Conservation (phyloP, 2,329 filamentous ascomycete genomes). For the Fusarium secorum region DNA sequence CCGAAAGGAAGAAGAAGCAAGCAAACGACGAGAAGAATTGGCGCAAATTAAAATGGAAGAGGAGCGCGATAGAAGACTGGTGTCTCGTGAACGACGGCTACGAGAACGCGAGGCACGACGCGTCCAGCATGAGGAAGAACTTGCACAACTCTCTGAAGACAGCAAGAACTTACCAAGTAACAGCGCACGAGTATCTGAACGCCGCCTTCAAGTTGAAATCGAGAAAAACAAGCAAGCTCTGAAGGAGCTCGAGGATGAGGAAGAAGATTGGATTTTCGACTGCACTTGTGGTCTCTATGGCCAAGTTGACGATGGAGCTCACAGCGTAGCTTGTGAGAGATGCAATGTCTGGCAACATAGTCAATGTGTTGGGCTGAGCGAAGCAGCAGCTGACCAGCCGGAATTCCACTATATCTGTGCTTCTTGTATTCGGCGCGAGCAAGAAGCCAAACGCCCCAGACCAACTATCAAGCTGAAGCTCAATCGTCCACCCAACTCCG, state of each 20-base stretch:
- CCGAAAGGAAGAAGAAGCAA: constrained; percentile 63
- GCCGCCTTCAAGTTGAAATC: constrained; percentile 82
- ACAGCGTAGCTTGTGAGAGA: constrained; percentile 91
- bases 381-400: constrained; percentile 80
- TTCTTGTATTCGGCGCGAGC: constrained; percentile 75
- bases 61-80: constrained; percentile 80
- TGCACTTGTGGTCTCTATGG: constrained; percentile 92
- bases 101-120: constrained; percentile 87
- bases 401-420: constrained; percentile 89
- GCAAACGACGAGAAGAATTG: constrained; percentile 72
- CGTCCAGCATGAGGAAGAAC: constrained; percentile 82
- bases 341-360: constrained; percentile 98
- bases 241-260: constrained; percentile 73
- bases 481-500: constrained; percentile 30
- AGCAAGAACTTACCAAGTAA: constrained; percentile 66
- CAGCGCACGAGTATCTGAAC: constrained; percentile 74
- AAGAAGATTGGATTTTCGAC: constrained; percentile 93
- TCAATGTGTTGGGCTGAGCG: constrained; percentile 82
- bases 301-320: constrained; percentile 91
- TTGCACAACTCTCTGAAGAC: constrained; percentile 80
- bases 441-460: constrained; percentile 65
- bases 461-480: constrained; percentile 64
- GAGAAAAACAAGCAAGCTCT: constrained; percentile 81
- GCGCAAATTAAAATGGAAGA: constrained; percentile 66
- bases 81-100: constrained; percentile 84